phyloP scores from a whole-genome alignment of 75 land plant species.

The Selaginella tamariscina region DNA sequence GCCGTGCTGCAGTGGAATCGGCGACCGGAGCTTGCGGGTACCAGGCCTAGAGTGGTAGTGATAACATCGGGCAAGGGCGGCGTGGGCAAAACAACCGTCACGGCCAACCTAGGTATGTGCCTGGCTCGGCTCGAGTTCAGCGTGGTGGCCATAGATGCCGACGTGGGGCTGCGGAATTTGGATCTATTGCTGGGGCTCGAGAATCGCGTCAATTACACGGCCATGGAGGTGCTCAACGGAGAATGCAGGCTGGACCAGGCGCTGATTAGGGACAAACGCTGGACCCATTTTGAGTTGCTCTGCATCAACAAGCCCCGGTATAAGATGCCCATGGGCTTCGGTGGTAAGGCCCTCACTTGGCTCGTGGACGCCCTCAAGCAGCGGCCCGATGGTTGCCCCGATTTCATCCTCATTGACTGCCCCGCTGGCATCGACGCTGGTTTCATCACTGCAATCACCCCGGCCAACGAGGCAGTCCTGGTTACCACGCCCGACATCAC shows the following conservation, averaged over 20 bases:
- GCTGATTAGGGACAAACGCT: slow-evolving; percentile 78
- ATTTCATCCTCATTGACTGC: slow-evolving; percentile 89
- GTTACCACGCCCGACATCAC: slow-evolving; percentile 97
- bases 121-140: slow-evolving; percentile 83
- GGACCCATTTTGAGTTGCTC: slow-evolving; percentile 74
- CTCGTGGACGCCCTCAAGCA: slow-evolving; percentile 76
- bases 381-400: slow-evolving; percentile 55
- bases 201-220: slow-evolving; percentile 94
- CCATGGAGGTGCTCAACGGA: slow-evolving; percentile 88
- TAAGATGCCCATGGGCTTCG: slow-evolving; percentile 85
- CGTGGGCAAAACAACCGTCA: slow-evolving; percentile 93
- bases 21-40: slow-evolving; percentile 71
- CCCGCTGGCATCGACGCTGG: slow-evolving; percentile 99
- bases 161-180: slow-evolving; percentile 92
- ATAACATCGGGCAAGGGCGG: slow-evolving; percentile 98
- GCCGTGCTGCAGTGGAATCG: slow-evolving; percentile 63
- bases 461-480: slow-evolving; percentile 89
- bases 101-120: slow-evolving; percentile 82
- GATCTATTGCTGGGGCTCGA: slow-evolving; percentile 98
- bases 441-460: slow-evolving; percentile 91
- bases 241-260: slow-evolving; percentile 98
- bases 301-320: slow-evolving; percentile 90
- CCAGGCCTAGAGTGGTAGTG: slow-evolving; percentile 80
- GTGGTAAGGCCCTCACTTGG: slow-evolving; percentile 84
- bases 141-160: slow-evolving; percentile 94